A percentile compares a stretch with the other conserved stretches of the same genome.
These are phyloP conservation scores for Tephrocybe sp. DNA, from an alignment of 768 basidiomycete species.

Conservation along the genomic window DNA sequence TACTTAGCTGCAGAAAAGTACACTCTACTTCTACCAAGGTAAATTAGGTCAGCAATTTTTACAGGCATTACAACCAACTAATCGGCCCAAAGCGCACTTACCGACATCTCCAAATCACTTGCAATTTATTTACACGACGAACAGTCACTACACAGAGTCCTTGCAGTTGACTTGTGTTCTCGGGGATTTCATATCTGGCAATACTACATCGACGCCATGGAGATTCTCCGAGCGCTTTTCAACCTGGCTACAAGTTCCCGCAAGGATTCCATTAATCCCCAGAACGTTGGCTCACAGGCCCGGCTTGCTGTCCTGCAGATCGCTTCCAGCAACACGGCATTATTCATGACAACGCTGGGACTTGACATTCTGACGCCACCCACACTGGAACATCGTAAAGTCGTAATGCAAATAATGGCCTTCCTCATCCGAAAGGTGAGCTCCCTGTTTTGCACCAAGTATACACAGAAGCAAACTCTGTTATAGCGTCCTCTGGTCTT, in stretches of 20 bases:
- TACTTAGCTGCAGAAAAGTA: slow-evolving; percentile 82
- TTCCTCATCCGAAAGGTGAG: slow-evolving; percentile 88
- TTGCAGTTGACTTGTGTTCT: slow-evolving; percentile 88
- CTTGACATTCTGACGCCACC: slow-evolving; percentile 84
- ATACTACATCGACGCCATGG: slow-evolving; percentile 88
- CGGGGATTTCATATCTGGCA: slow-evolving; percentile 96
- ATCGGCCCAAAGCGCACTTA: slow-evolving; percentile 67
- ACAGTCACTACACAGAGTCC: slow-evolving; percentile 57
- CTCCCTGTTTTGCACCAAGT: background rate
- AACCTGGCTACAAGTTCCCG: slow-evolving; percentile 69
- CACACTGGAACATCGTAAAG: slow-evolving; percentile 75
- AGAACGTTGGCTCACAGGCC: slow-evolving; percentile 76
- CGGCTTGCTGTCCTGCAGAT: slow-evolving; percentile 83
- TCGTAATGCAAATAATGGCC: slow-evolving; percentile 90
- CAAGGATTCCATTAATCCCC: slow-evolving; percentile 67
- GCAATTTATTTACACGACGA: slow-evolving; percentile 76
- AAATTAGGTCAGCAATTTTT: slow-evolving; percentile 10
- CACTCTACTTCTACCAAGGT: slow-evolving; percentile 74
- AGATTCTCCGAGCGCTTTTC: slow-evolving; percentile 83
- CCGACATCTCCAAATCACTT: slow-evolving; percentile 84
- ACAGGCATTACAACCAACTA: background rate
- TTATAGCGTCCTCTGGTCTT: slow-evolving; percentile 79
- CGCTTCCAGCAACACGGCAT: slow-evolving; percentile 75
- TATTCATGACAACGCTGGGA: slow-evolving; percentile 94
- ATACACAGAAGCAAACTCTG: background rate